Evolutionary conservation across 352 stramenopile genomes (phyloP).

Genomic region (Plasmopara viticola): DNA sequence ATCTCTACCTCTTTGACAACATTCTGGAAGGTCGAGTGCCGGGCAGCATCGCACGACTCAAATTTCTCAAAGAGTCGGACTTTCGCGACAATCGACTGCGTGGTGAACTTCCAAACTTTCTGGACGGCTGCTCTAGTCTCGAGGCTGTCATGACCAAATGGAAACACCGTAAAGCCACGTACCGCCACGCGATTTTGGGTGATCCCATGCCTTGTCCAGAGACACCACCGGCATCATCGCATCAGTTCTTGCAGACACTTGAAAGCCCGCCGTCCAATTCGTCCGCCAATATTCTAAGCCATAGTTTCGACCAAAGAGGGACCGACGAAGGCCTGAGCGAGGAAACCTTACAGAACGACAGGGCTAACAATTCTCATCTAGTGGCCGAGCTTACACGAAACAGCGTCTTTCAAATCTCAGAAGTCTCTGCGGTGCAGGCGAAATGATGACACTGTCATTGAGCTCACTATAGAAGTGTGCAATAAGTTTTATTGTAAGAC

Average conservation of each 20-base stretch:
- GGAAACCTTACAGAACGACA: slow-evolving; percentile 48
- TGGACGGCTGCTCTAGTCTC: slow-evolving; percentile 72
- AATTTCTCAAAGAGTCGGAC: slow-evolving; percentile 75
- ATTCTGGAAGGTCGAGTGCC: slow-evolving; percentile 60
- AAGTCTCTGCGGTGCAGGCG: slow-evolving; percentile 10
- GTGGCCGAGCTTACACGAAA: slow-evolving; percentile 46
- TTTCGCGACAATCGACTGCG: slow-evolving; percentile 72
- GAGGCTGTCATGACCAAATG: slow-evolving; percentile 79
- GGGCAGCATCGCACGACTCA: slow-evolving; percentile 56
- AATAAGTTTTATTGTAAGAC: too few relatives aligned
- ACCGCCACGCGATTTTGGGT: slow-evolving; percentile 61
- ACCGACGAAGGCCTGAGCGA: slow-evolving; percentile 26
- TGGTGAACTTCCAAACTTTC: slow-evolving; percentile 73
- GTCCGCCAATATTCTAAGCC: slow-evolving; percentile 52
- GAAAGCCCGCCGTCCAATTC: slow-evolving; percentile 51
- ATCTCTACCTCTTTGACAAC: slow-evolving; percentile 86
- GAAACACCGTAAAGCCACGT: slow-evolving; percentile 77
- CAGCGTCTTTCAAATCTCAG: slow-evolving; percentile 13
- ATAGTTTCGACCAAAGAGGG: slow-evolving; percentile 32
- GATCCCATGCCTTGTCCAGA: slow-evolving; percentile 50
- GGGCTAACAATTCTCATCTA: slow-evolving; percentile 36
- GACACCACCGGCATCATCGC: slow-evolving; percentile 27
- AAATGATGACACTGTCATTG: slow-evolving; percentile 7
- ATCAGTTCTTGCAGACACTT: slow-evolving; percentile 50
- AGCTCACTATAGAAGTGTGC: too few relatives aligned